A percentile compares a stretch with the other conserved stretches of the same genome.
Evolutionary conservation across 106 monocot species (phyloP).

Genomic region (Dioscorea alata): DNA sequence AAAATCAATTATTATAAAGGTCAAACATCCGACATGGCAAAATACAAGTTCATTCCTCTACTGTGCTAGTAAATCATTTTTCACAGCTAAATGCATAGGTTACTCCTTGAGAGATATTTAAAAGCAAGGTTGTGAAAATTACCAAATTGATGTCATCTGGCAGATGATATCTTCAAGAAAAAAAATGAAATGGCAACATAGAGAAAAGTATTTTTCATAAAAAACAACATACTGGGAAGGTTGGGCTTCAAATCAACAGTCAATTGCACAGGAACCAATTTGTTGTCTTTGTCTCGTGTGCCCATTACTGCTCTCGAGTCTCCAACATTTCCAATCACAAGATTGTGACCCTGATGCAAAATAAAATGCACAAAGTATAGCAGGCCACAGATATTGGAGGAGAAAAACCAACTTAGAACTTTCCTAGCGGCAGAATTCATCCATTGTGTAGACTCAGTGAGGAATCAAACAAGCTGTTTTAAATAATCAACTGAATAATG

Average conservation of each 20-base stretch:
- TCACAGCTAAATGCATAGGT: no score
- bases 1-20: conserved; percentile 1
- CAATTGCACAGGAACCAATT: conserved; percentile 31
- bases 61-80: no score
- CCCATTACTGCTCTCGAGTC: conserved; percentile 25
- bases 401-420: no score
- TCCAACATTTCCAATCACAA: conserved; percentile 14
- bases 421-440: no score
- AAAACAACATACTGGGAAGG: conserved; percentile 31
- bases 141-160: no score
- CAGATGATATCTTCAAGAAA: no score
- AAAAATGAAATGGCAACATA: not conserved
- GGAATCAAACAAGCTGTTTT: no score
- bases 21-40: not conserved
- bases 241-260: conserved; percentile 44
- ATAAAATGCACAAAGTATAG: conserved; percentile 16
- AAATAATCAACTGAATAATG: no score
- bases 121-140: no score
- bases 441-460: no score
- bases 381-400: conserved; percentile 3
- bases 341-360: conserved; percentile 6
- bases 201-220: not conserved
- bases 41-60: no score
- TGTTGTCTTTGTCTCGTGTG: conserved; percentile 28
- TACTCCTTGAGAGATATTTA: no score